These are phyloP conservation scores for Aspergillus sp. DNA, from an alignment of 2,329 filamentous ascomycete genomes.

Conservation along the genomic window DNA sequence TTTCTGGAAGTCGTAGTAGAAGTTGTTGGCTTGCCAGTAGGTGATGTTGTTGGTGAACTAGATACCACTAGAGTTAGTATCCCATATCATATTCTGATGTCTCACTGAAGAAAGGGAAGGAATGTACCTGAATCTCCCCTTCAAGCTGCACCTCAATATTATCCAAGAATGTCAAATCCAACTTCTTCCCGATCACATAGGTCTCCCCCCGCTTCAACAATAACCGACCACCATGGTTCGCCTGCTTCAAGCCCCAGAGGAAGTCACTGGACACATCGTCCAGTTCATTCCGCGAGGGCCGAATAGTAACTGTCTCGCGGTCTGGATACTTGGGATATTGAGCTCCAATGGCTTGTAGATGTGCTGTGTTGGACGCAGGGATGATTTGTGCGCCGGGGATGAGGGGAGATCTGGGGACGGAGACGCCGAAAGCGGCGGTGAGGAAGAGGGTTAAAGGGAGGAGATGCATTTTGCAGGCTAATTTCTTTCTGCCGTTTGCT, in stretches of 20 bases:
- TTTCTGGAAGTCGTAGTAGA: conserved; percentile 55
- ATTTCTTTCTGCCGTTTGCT: no score
- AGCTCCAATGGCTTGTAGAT: conserved; percentile 27
- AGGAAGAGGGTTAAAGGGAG: no score
- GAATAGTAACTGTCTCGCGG: conserved; percentile 54
- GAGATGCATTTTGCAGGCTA: no score
- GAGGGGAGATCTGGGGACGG: not conserved
- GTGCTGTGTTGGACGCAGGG: conserved; percentile 22
- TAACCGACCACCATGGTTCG: conserved; percentile 62
- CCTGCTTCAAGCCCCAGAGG: conserved; percentile 55
- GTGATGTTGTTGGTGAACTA: conserved; percentile 51
- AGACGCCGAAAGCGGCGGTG: no score
- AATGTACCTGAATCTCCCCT: conserved; percentile 54
- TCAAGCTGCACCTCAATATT: conserved; percentile 61
- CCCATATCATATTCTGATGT: not conserved
- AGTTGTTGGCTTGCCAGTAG: conserved; percentile 55
- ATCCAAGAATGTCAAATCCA: conserved; percentile 61
- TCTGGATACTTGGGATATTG: conserved; percentile 31
- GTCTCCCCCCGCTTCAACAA: conserved; percentile 56
- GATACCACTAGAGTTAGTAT: conserved; percentile 4
- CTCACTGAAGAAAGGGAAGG: not conserved
- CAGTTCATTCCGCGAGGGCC: conserved; percentile 54
- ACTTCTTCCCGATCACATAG: conserved; percentile 61
- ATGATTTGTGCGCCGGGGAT: conserved; percentile 31
- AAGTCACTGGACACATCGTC: conserved; percentile 62